phyloP scores from a whole-genome alignment of 108 stramenopile genomes.

The Mayamaea pseudoterrestris region DNA sequence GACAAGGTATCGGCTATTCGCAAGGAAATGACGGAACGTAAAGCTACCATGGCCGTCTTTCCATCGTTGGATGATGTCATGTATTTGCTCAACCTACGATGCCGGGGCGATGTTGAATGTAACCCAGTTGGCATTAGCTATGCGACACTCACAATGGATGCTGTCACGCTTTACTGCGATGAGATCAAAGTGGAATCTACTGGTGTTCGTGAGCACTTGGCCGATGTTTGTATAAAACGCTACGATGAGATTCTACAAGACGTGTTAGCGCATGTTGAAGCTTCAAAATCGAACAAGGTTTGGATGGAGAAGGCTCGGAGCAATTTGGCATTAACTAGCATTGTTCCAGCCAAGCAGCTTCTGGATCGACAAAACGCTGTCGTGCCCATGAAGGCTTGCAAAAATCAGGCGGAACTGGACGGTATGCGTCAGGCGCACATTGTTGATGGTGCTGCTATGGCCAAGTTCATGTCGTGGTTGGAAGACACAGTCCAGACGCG shows the following conservation, averaged over 20 bases:
- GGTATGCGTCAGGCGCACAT: conserved; percentile 88
- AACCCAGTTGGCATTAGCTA: conserved; percentile 87
- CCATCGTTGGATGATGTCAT: conserved; percentile 91
- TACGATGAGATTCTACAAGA: conserved; percentile 56
- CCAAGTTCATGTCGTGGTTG: conserved; percentile 76
- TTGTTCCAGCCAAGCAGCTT: conserved; percentile 38
- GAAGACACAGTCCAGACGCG: conserved; percentile 53
- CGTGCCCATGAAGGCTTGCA: conserved; percentile 86
- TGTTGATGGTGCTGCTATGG: conserved; percentile 93
- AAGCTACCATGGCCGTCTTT: conserved; percentile 79
- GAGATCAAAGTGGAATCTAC: conserved; percentile 38
- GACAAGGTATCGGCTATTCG: conserved; percentile 76
- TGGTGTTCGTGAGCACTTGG: conserved; percentile 41
- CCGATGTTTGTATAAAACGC: conserved; percentile 43
- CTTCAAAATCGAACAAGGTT: conserved; percentile 16
- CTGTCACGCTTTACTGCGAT: conserved; percentile 64
- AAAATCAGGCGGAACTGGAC: conserved; percentile 73
- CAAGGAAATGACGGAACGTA: conserved; percentile 47
- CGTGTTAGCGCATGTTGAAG: conserved; percentile 39
- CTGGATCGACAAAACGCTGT: conserved; percentile 74
- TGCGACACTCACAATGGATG: conserved; percentile 65
- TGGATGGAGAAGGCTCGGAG: conserved; percentile 39
- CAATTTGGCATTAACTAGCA: conserved; percentile 29
- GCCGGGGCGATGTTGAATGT: conserved; percentile 80
- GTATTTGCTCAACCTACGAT: conserved; percentile 89